Evolutionary conservation across 176 grass and related monocot species (phyloP).

Genomic region (Elaeis guineensis): DNA sequence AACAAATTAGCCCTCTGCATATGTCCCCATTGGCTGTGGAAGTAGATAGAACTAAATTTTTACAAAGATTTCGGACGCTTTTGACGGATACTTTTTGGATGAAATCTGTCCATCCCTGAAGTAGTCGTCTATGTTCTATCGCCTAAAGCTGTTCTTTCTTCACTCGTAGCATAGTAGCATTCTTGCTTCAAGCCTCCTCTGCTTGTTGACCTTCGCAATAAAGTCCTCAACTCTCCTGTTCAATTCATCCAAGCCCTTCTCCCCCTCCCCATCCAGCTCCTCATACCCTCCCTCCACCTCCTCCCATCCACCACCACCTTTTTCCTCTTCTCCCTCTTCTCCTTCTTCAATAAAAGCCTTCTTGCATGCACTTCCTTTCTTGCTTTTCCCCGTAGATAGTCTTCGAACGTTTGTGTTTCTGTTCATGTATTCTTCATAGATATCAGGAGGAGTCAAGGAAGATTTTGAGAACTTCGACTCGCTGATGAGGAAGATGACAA

Average conservation of each 20-base stretch:
- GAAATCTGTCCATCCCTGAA: too few relatives aligned
- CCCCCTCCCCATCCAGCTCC: conserved; percentile 21
- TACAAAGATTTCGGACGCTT: too few relatives aligned
- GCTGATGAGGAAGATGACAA: conserved; percentile 66
- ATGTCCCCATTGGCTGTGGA: too few relatives aligned
- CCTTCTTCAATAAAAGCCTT: conserved; percentile 5
- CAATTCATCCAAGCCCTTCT: conserved; percentile 39
- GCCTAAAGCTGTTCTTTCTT: too few relatives aligned
- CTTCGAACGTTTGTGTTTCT: conserved; percentile 10
- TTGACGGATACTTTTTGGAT: too few relatives aligned
- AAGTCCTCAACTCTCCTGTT: conserved; percentile 88
- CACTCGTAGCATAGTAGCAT: conserved; percentile 38
- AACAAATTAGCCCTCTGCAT: too few relatives aligned
- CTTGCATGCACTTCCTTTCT: not conserved
- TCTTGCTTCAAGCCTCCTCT: conserved; percentile 69
- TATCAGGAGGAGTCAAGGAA: conserved; percentile 23
- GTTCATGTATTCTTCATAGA: conserved; percentile 48
- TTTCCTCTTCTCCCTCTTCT: not conserved
- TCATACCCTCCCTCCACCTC: not conserved
- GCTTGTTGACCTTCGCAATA: conserved; percentile 82
- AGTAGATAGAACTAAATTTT: too few relatives aligned
- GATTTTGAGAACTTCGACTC: conserved; percentile 52
- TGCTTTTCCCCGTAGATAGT: not conserved
- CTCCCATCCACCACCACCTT: not conserved
- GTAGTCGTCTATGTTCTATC: too few relatives aligned